Percentiles rank a stretch among this genome's conserved stretches.
Conservation (phyloP, 768 basidiomycete species). For the Termitomyces sp. region DNA sequence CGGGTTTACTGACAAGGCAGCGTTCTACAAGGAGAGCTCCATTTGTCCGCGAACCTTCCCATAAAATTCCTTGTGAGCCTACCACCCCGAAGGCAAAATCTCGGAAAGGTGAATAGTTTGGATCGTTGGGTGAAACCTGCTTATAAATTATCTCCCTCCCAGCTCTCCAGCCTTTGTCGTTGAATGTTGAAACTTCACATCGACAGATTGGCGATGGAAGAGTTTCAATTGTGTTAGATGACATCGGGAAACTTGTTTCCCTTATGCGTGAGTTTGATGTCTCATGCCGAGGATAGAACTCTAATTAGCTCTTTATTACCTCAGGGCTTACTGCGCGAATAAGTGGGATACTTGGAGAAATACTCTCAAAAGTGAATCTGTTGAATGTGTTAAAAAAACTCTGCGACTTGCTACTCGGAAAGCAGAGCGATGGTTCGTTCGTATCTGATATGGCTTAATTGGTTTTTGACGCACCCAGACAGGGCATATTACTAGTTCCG, state of each 20-base stretch:
- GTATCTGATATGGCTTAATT: neutral
- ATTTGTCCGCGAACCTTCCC: constrained; percentile 10
- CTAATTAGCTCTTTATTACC: constrained; percentile 1
- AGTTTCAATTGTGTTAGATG: constrained; percentile 24
- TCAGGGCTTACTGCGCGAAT: constrained; percentile 54
- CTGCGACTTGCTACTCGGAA: constrained; percentile 40
- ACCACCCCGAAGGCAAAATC: constrained; percentile 39
- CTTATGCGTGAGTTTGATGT: constrained; percentile 44
- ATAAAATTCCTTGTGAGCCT: constrained; percentile 15
- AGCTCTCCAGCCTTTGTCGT: constrained; percentile 25
- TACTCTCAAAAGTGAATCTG: constrained; percentile 59
- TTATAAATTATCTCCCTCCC: neutral
- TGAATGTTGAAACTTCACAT: constrained; percentile 22
- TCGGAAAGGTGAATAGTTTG: constrained; percentile 25
- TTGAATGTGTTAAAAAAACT: constrained; percentile 61
- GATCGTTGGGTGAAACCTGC: neutral
- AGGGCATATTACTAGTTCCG: constrained; percentile 62
- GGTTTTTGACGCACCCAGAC: neutral
- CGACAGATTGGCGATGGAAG: constrained; percentile 16
- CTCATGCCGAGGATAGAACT: neutral
- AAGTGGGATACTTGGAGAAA: constrained; percentile 63
- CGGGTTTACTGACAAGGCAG: constrained; percentile 6
- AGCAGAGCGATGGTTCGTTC: constrained; percentile 44
- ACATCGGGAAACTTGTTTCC: constrained; percentile 35
- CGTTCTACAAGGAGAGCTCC: constrained; percentile 12